Conservation (phyloP, 179 eudicot species). For the Carnegiea gigantea region DNA sequence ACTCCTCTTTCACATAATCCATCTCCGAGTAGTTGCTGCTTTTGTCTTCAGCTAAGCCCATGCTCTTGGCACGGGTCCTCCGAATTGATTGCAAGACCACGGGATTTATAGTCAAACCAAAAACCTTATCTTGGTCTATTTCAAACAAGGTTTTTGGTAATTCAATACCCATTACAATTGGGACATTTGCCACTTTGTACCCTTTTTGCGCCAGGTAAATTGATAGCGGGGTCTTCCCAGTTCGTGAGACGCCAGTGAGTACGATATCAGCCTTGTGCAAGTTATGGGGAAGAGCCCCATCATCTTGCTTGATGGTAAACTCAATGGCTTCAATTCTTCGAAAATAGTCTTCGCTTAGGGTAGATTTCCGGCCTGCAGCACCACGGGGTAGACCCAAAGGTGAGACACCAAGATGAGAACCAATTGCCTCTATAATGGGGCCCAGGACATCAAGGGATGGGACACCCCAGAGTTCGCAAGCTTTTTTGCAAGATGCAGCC, state of each 20-base stretch:
- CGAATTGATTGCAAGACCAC: conserved; percentile 74
- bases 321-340: conserved; percentile 85
- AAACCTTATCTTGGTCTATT: conserved; percentile 71
- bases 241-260: conserved; percentile 90
- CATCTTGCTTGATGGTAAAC: conserved; percentile 95
- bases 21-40: conserved; percentile 66
- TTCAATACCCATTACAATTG: conserved; percentile 69
- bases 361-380: conserved; percentile 58
- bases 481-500: conserved; percentile 73
- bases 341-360: conserved; percentile 77
- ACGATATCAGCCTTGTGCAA: conserved; percentile 72
- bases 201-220: conserved; percentile 92
- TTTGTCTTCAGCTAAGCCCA: conserved; percentile 58
- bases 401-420: conserved; percentile 82
- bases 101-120: conserved; percentile 77
- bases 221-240: conserved; percentile 92
- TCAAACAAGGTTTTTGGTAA: conserved; percentile 70
- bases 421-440: conserved; percentile 80
- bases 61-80: conserved; percentile 71
- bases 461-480: conserved; percentile 77
- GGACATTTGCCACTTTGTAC: conserved; percentile 90
- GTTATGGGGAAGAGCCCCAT: conserved; percentile 85
- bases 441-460: conserved; percentile 67
- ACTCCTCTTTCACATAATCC: conserved; percentile 68
- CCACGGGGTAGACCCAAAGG: conserved; percentile 93